A percentile compares a stretch with the other conserved stretches of the same genome.
These are phyloP conservation scores for Chaetothyriales sp. DNA, from an alignment of 2,329 filamentous ascomycete species.

Conservation along the genomic window DNA sequence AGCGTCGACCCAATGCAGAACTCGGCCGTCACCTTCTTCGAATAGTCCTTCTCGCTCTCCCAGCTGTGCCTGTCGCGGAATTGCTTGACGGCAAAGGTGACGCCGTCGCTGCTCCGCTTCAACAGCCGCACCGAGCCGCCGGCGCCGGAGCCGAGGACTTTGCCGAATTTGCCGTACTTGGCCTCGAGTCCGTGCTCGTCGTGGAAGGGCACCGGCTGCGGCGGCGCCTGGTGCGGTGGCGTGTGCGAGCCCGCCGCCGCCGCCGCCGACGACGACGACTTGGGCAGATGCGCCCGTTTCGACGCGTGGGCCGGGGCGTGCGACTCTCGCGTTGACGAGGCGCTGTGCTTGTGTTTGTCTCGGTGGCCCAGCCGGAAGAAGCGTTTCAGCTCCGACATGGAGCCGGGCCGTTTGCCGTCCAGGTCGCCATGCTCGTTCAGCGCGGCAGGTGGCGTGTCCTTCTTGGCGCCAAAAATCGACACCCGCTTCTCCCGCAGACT, in stretches of 20 bases:
- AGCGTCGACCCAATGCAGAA: conserved; percentile 96
- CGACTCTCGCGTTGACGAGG: conserved; percentile 35
- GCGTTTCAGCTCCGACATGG: conserved; percentile 90
- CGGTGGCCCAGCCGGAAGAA: conserved; percentile 68
- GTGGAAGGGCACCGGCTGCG: conserved; percentile 60
- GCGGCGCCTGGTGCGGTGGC: conserved; percentile 39
- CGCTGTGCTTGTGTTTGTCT: conserved; percentile 3
- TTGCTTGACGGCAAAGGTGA: conserved; percentile 94
- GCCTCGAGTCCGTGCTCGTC: conserved; percentile 83
- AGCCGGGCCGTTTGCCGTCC: conserved; percentile 49
- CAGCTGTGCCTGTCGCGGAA: conserved; percentile 85
- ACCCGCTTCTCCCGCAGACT: conserved; percentile 35
- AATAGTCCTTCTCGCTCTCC: conserved; percentile 88
- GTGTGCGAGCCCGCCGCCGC: conserved; percentile 40
- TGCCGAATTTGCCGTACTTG: conserved; percentile 92
- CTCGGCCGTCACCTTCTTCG: conserved; percentile 94
- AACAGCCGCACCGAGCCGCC: conserved; percentile 88
- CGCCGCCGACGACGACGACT: conserved; percentile 38
- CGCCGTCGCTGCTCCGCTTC: conserved; percentile 82
- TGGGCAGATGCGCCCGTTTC: conserved; percentile 45
- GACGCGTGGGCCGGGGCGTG: conserved; percentile 37
- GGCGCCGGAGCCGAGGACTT: conserved; percentile 82
- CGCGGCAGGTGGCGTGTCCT: conserved; percentile 38
- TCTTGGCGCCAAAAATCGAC: conserved; percentile 40
- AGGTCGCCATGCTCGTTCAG: conserved; percentile 32